phyloP scores from a whole-genome alignment of 192 early-diverging fungal genomes.

The Umbelopsis vinacea region DNA sequence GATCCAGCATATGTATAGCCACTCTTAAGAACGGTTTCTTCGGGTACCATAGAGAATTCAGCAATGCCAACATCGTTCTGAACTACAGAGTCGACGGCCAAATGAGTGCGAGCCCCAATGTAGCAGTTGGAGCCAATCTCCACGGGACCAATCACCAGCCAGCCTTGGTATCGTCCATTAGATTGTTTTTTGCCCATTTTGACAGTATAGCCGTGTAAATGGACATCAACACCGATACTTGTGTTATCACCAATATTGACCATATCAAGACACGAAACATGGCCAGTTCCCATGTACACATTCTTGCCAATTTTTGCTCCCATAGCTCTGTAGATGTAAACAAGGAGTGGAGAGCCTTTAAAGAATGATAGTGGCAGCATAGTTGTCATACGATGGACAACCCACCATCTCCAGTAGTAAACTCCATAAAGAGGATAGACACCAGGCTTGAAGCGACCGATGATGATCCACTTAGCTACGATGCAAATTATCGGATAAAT shows the following conservation, averaged over 20 bases:
- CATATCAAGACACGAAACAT: slow-evolving; percentile 19
- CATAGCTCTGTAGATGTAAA: not conserved
- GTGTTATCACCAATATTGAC: slow-evolving; percentile 9
- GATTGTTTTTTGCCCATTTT: not conserved
- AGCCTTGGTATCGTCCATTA: not conserved
- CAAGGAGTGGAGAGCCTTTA: slow-evolving; percentile 1
- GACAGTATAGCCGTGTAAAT: slow-evolving; percentile 1
- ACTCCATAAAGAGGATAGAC: slow-evolving; percentile 4
- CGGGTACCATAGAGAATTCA: slow-evolving; percentile 15
- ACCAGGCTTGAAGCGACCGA: slow-evolving; percentile 6
- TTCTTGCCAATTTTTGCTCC: slow-evolving; percentile 15
- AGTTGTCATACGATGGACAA: not conserved
- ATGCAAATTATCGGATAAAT: not conserved
- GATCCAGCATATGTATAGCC: not conserved
- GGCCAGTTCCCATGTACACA: slow-evolving; percentile 2
- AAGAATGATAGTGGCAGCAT: slow-evolving; percentile 2
- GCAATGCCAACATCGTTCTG: not conserved
- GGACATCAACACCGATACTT: not conserved
- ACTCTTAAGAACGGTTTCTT: not conserved
- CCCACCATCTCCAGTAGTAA: slow-evolving; percentile 22
- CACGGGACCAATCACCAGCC: not conserved
- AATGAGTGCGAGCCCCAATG: not conserved
- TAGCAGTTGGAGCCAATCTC: slow-evolving; percentile 8
- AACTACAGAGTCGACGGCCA: not conserved
- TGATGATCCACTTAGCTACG: not conserved